These are phyloP conservation scores for Camelina neglecta DNA, from an alignment of 345 rosid genomes.

Conservation along the genomic window DNA sequence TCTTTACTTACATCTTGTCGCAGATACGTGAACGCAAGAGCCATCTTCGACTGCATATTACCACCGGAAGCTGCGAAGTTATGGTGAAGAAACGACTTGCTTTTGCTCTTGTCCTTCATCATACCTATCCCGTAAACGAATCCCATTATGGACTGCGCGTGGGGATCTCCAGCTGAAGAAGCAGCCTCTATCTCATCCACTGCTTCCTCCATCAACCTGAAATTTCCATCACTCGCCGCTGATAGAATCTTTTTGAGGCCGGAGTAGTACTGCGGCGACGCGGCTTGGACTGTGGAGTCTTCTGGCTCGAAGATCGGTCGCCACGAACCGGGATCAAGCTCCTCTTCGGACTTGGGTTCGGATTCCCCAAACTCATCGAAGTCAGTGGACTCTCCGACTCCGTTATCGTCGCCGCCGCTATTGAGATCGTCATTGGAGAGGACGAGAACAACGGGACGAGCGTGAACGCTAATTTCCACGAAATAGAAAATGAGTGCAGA, in stretches of 20 bases:
- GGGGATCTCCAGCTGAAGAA: constrained; percentile 67
- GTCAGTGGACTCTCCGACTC: constrained; percentile 46
- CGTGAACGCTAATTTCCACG: constrained; percentile 48
- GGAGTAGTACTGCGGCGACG: constrained; percentile 55
- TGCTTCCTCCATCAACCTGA: constrained; percentile 71
- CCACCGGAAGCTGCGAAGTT: constrained; percentile 74
- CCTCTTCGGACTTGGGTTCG: constrained; percentile 68
- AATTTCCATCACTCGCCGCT: constrained; percentile 62
- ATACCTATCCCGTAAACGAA: constrained; percentile 73
- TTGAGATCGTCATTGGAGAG: constrained; percentile 90
- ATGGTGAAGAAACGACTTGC: constrained; percentile 79
- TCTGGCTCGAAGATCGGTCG: constrained; percentile 89
- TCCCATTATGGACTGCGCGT: constrained; percentile 77
- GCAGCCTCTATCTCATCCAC: constrained; percentile 64
- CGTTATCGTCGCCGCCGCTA: constrained; percentile 60
- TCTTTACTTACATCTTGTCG: constrained; percentile 87
- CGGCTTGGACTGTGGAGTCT: constrained; percentile 37
- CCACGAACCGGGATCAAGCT: constrained; percentile 96
- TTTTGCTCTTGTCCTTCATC: constrained; percentile 73
- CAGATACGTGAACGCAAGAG: constrained; percentile 78
- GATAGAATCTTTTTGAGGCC: constrained; percentile 61
- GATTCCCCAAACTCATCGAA: constrained; percentile 86
- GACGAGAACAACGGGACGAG: constrained; percentile 73
- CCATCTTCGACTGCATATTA: constrained; percentile 92
- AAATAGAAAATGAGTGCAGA: constrained; percentile 47